phyloP scores from a whole-genome alignment of 371 early-diverging fungal species.

The Mortierella sp. region DNA sequence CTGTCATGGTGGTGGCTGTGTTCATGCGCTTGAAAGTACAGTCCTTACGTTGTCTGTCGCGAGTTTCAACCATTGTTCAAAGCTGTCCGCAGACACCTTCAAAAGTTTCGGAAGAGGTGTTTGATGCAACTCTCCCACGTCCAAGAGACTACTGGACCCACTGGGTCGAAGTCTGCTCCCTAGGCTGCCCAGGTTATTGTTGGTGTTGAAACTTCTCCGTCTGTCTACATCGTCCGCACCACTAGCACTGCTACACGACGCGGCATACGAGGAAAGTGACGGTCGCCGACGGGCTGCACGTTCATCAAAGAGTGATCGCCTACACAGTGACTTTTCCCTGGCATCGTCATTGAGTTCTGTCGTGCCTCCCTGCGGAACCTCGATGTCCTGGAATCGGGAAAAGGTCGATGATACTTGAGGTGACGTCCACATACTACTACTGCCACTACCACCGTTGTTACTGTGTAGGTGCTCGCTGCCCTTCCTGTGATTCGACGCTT shows the following conservation, averaged over 20 bases:
- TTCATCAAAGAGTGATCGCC: conserved; percentile 48
- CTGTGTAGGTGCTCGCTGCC: conserved; percentile 12
- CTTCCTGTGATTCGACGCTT: conserved; percentile 15
- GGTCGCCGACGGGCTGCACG: conserved; percentile 47
- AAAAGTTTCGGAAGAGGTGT: conserved; percentile 34
- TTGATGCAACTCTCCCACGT: conserved; percentile 40
- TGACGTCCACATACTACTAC: conserved; percentile 11
- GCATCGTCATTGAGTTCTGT: conserved; percentile 53
- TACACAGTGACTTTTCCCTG: conserved; percentile 48
- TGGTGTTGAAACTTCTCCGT: conserved; percentile 23
- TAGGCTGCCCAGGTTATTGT: conserved; percentile 19
- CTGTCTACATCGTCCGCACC: conserved; percentile 31
- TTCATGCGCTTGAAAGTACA: not conserved
- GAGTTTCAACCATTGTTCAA: conserved; percentile 98
- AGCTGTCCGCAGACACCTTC: conserved; percentile 60
- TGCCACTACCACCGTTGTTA: conserved; percentile 1
- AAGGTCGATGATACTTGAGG: conserved; percentile 29
- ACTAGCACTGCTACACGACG: too few relatives aligned
- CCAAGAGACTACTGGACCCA: conserved; percentile 42
- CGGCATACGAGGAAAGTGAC: conserved; percentile 19
- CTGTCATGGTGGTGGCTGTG: too few relatives aligned
- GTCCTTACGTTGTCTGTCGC: conserved; percentile 91
- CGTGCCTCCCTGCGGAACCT: conserved; percentile 50
- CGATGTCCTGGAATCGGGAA: conserved; percentile 49
- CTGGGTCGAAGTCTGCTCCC: conserved; percentile 40